A percentile compares a stretch with the other conserved stretches of the same genome.
Evolutionary conservation across 768 basidiomycete species (phyloP).

Genomic region (Lactarius pseudohatsudake): DNA sequence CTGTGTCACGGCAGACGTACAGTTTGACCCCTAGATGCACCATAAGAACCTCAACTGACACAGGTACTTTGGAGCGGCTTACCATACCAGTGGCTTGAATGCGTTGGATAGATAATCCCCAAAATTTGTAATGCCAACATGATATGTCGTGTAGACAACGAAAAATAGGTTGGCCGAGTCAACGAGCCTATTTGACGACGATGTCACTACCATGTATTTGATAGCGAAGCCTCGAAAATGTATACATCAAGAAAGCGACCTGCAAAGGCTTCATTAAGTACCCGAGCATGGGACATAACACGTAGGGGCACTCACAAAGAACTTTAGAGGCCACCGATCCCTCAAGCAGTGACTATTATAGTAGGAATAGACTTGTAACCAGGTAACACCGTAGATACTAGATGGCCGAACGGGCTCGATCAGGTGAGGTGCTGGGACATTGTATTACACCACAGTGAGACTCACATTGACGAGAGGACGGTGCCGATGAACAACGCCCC

Average conservation of each 20-base stretch:
- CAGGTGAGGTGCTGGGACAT: neutral
- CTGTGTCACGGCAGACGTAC: neutral
- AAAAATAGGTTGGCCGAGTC: neutral
- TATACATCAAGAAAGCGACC: neutral
- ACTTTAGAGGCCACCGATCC: conserved; percentile 1
- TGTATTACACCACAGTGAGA: neutral
- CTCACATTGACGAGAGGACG: neutral
- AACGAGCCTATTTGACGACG: neutral
- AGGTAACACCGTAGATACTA: neutral
- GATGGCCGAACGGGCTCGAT: neutral
- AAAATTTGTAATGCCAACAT: neutral
- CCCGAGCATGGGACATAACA: neutral
- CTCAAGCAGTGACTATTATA: neutral
- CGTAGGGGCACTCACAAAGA: neutral
- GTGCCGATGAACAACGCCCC: neutral
- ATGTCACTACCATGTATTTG: neutral
- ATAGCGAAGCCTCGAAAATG: neutral
- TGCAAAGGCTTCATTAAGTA: neutral
- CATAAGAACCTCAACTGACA: neutral
- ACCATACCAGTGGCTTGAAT: too few species aligned
- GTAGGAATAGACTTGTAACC: neutral
- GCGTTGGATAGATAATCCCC: too few species aligned
- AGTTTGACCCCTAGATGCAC: neutral
- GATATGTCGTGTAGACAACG: neutral
- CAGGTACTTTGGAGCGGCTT: too few species aligned